These are phyloP conservation scores for Termitomyces sp. DNA, from an alignment of 768 basidiomycete species.

Conservation along the genomic window DNA sequence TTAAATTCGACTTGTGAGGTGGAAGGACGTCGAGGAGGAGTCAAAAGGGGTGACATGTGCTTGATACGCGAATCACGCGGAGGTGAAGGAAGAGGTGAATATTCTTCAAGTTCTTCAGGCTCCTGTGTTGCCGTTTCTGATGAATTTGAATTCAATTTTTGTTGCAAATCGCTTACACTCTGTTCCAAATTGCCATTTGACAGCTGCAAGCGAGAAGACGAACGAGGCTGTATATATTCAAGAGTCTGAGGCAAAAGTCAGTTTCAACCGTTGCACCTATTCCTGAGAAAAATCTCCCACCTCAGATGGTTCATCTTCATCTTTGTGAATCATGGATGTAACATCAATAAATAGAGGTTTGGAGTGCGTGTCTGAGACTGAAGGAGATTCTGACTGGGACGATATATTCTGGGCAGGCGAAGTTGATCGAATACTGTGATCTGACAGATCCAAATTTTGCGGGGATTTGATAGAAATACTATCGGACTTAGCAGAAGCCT, in stretches of 20 bases:
- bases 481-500: slow-evolving; percentile 22
- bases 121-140: background rate
- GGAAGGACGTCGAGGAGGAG: slow-evolving; percentile 43
- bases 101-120: slow-evolving; percentile 3
- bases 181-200: background rate
- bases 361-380: background rate
- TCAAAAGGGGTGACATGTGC: slow-evolving; percentile 24
- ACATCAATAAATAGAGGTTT: background rate
- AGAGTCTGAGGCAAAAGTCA: slow-evolving; percentile 5
- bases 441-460: slow-evolving; percentile 18
- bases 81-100: slow-evolving; percentile 24
- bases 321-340: background rate
- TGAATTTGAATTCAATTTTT: background rate
- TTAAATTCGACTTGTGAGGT: slow-evolving; percentile 44
- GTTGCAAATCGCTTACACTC: slow-evolving; percentile 15
- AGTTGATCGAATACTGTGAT: background rate
- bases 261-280: slow-evolving; percentile 17
- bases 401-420: background rate
- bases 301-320: slow-evolving; percentile 1
- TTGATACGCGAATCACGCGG: slow-evolving; percentile 9
- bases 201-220: slow-evolving; percentile 3
- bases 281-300: slow-evolving; percentile 17
- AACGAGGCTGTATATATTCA: slow-evolving; percentile 9
- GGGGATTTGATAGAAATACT: slow-evolving; percentile 42
- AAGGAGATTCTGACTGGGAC: background rate